These are phyloP conservation scores for Metarhizium anisopliae DNA, from an alignment of 2,329 filamentous ascomycete genomes.

Conservation along the genomic window DNA sequence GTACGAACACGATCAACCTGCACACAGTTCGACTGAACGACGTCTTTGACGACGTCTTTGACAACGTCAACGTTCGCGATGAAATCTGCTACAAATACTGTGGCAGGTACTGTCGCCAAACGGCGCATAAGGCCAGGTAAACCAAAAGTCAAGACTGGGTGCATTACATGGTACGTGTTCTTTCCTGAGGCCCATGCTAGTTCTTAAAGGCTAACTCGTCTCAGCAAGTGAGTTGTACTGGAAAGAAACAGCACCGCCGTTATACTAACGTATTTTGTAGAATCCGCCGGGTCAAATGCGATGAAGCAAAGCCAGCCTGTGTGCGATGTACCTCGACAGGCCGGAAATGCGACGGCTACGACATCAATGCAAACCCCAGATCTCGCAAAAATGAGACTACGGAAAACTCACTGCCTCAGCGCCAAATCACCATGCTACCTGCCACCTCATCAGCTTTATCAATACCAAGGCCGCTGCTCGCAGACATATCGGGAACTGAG, in stretches of 20 bases:
- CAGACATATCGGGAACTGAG: slow-evolving; percentile 26
- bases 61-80: not conserved
- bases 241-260: slow-evolving; percentile 1
- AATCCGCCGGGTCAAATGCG: slow-evolving; percentile 27
- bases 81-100: not conserved
- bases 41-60: not conserved
- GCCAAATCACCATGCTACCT: not conserved
- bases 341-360: slow-evolving; percentile 27
- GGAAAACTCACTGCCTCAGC: not conserved
- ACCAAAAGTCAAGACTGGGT: slow-evolving; percentile 30
- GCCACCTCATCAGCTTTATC: slow-evolving; percentile 1
- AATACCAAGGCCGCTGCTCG: slow-evolving; percentile 21
- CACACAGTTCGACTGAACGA: not conserved
- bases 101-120: not conserved
- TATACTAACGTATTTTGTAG: slow-evolving; percentile 10
- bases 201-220: slow-evolving; percentile 1
- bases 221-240: slow-evolving; percentile 12
- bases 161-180: slow-evolving; percentile 28
- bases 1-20: too few species aligned
- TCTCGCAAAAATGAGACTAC: not conserved
- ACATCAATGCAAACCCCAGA: slow-evolving; percentile 6
- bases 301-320: slow-evolving; percentile 25
- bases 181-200: not conserved
- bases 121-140: slow-evolving; percentile 25
- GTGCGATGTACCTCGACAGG: slow-evolving; percentile 24